Base-by-base conservation (phyloP, 2,329 filamentous ascomycete species). In the Scytalidium sp. region DNA sequence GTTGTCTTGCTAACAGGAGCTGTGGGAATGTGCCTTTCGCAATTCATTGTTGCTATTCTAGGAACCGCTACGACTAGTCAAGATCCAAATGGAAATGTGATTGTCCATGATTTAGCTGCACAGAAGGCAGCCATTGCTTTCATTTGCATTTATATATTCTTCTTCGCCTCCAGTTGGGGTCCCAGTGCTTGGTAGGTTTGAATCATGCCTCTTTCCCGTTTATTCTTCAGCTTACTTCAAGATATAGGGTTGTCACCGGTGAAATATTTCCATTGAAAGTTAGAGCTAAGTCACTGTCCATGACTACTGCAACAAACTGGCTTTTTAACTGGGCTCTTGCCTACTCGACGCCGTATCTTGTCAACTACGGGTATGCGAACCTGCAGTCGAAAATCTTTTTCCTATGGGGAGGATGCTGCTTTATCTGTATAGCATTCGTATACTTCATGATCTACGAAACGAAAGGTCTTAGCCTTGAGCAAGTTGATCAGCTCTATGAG, bases 401-500 rank as follows among this genome's bases (percentile, higher is more conserved):
- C 69, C 76, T 90, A 64, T 91, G 87, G 87, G 86, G 86, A 53
- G 83, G 69, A 7, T 79, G 78, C 60, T 90, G 86, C 71, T 84
- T 88, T 65, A 53, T 85, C 45, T 86, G 84, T 67, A 86, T 89
- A 55, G 71, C 83, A 11, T 90, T 90, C 63, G 85, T 88, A n/a
- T 88, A 81, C 65, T 85, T 87, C 66, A 82, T 84, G 70, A 83
- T 96, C 62, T 93, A 93, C 64, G 90, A 94, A 75, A 96, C 90
- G 50, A 95, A 95, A 76, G 88, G 88, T 15, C 78, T 92, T 11
- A 84, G 81, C 0, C 79, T 95, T 20, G 90, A 96, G 68, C 81
- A 95, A 69, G 85, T 96, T 50, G 89, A 96, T 63, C 81, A 90
- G 71, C 70, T 93, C 44, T 93, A 92, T 67, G 71, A 70, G 19